Base-by-base conservation (phyloP, 2,329 filamentous ascomycete species). In the Aureobasidium zeae region DNA sequence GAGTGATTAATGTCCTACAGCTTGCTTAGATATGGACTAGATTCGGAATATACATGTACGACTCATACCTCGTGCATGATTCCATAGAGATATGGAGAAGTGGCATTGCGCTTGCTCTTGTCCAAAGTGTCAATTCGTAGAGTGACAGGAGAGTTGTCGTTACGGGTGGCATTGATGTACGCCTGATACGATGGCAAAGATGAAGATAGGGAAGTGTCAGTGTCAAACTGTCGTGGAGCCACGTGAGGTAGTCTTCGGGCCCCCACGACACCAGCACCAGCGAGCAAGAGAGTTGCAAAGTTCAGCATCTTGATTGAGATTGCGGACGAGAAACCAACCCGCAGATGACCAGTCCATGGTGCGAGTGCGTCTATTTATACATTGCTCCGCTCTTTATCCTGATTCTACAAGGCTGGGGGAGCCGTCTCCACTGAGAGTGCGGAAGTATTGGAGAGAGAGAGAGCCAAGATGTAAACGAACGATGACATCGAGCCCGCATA, bases 1-100 rank as follows among this genome's bases (percentile, higher is more conserved):
- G 76, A 79, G 57, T 82, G 76, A 46, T 60, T 61, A 51, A 61
- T 61, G 45, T 61, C 58, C 51, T 57, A 31, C n/a, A n/a, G n/a
- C n/a, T n/a, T n/a, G n/a, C n/a, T n/a, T n/a, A n/a, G n/a, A n/a
- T n/a, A n/a, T n/a, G n/a, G n/a, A n/a, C n/a, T n/a, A n/a, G n/a
- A n/a, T n/a, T n/a, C n/a, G n/a, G n/a, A n/a, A n/a, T n/a, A n/a
- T n/a, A n/a, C n/a, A 15, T 24, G 13, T 26, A 15, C 12, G 30
- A 28, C n/a, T 4, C 15, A 25, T 21, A 41, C 48, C 39, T 50
- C 48, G 17, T 48, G 46, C 48, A 50, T 50, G 16, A 50, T 24
- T 9, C 48, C 48, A 26, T 50, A 50, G 9, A 50, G 38, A 15
- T 48, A 34, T 5, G 48, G 45, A n/a, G 48, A 34, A 7, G 48